phyloP scores from a whole-genome alignment of 2,329 filamentous ascomycete species.

The Talaromyces marneffei region DNA sequence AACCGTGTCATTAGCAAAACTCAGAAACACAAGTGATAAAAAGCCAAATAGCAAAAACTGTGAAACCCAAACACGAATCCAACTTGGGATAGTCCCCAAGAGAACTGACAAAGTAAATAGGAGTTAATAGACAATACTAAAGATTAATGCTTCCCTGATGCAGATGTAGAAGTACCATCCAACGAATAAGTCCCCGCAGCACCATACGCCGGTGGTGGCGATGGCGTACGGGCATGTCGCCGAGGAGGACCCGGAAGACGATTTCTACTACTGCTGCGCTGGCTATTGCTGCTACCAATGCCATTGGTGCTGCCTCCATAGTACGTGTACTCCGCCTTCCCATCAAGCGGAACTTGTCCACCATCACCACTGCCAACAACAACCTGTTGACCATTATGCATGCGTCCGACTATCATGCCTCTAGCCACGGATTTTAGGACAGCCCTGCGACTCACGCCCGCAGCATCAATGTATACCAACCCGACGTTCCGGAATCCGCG shows the following conservation, averaged over 20 bases:
- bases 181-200: conserved; percentile 31
- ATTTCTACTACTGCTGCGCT: conserved; percentile 1
- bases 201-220: conserved; percentile 39
- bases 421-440: conserved; percentile 93
- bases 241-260: conserved; percentile 30
- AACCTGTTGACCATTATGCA: conserved; percentile 45
- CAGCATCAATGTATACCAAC: conserved; percentile 93
- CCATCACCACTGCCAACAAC: conserved; percentile 45
- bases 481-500: conserved; percentile 94
- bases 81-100: neutral
- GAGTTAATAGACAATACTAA: neutral
- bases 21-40: neutral
- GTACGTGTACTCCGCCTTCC: conserved; percentile 9
- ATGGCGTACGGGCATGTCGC: conserved; percentile 30
- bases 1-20: neutral
- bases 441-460: conserved; percentile 81
- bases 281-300: neutral
- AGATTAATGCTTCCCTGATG: conserved; percentile 26
- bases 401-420: conserved; percentile 64
- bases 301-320: conserved; percentile 7
- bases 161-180: conserved; percentile 25
- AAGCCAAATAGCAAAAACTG: neutral
- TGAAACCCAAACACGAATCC: neutral
- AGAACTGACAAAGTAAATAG: neutral
- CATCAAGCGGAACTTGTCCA: conserved; percentile 25